Percentiles rank a stretch among this genome's conserved stretches.
These are phyloP conservation scores for Theobroma cacao DNA, from an alignment of 345 rosid species.

Conservation along the genomic window DNA sequence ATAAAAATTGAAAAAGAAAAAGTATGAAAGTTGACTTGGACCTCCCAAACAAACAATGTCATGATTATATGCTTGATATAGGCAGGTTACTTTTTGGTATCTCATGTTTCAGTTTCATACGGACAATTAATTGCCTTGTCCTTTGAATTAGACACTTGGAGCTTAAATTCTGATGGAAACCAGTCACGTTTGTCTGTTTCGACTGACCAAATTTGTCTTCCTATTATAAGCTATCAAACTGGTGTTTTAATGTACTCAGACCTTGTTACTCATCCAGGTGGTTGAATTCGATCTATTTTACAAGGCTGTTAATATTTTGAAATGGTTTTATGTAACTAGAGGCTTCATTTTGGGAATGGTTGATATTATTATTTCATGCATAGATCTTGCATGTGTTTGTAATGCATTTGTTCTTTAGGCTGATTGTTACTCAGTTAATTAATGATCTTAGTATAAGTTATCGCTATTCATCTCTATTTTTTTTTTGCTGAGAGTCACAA, in stretches of 20 bases:
- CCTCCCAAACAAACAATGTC: not conserved
- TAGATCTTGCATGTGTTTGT: slow-evolving; percentile 1
- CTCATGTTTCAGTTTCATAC: not conserved
- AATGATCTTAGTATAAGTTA: not conserved
- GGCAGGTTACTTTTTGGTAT: not conserved
- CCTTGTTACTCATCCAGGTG: not conserved
- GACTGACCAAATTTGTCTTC: not conserved
- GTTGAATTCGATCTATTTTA: not conserved
- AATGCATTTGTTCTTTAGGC: not conserved
- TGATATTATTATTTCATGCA: not conserved
- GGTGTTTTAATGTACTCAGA: not conserved
- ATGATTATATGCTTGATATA: not conserved
- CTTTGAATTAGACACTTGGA: not conserved
- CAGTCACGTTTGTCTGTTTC: not conserved
- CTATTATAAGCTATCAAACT: not conserved
- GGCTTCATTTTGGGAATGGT: not conserved
- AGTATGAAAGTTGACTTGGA: not conserved
- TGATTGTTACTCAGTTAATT: not conserved
- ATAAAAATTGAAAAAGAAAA: too few relatives aligned
- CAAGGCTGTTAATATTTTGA: not conserved
- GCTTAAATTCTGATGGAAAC: not conserved
- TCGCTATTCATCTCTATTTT: not conserved
- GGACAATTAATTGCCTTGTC: not conserved
- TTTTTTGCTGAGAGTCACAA: not conserved
- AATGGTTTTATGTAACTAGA: not conserved